Evolutionary conservation across 169 alveolate genomes (phyloP), one percentile per base, ranked within the genome.

Genomic region (Plasmodium adleri): DNA sequence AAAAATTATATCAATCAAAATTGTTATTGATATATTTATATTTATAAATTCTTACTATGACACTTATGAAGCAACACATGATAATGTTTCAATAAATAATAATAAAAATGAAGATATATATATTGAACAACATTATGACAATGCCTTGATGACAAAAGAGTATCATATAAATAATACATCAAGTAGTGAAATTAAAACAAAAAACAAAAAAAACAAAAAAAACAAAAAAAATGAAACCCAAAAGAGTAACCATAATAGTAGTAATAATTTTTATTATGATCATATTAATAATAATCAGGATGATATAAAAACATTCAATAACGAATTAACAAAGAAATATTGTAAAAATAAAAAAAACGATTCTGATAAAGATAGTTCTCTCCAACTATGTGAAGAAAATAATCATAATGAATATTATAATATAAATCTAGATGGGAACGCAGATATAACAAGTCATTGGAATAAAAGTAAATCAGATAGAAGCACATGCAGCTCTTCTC

Each of bases 1-100:
- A 17, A 86, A 72, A 86, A 60, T 86, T 45, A 72, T 86, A 15
- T 64, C 92, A 20, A 86, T 86, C 6, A 86, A 86, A 64, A 86
- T 86, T 5, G 76, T 86, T 6, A 72, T 86, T 12, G 92, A 86
- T 49, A 60, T 86, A 13, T 86, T 86, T 62, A 62, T 43, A 17
- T 86, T 86, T 60, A 72, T 86, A 52, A 86, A 86, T 24, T 22
- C 86, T 6, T 86, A 59, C 9, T 86, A 86, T 52, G 92, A 86
- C 17, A 62, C 24, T 56, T 39, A 83, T 32, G 32, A 39, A 49
- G 58, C 13, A 45, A 63, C 7, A n/a, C 10, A 83, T 62, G 73
- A 83, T 8, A 3, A 39, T 39, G 26, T 80, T 2, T 45, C 80
- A 24, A 43, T n/a, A 17, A 3, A 54, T 8, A 54, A 20, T 70